Base-by-base conservation (phyloP, 768 basidiomycete genomes). In the Lactarius hatsudake region DNA sequence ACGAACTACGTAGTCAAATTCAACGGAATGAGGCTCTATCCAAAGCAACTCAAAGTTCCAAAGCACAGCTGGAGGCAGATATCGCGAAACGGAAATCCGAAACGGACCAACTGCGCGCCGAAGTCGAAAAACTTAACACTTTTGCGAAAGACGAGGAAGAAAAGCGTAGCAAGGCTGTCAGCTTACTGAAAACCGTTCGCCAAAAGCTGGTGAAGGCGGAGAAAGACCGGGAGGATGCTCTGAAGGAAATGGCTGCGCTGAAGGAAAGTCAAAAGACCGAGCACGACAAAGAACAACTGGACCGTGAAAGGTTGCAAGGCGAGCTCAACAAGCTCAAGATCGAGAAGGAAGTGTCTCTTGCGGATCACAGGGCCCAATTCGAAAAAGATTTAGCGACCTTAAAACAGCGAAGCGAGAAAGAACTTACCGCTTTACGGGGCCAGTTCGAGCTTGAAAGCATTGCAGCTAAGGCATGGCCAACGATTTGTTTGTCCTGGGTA, bases 181-280 rank as follows among this genome's bases (percentile, higher is more conserved):
- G 88, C 60, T 79, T 98, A 32, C 80, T 99, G 65, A 98, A 98
- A 78, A 94, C 94, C 1, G 93, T 98, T n/a, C 81, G 97, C 63
- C 89, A 94, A 78, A 99, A 98, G 76, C 80, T 96, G n/a, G 93
- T 98, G 34, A 98, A 94, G 74, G 89, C 94, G 6, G 96, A 98
- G 78, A 95, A 94, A 80, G 94, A 96, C 28, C 86, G 86, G 71
- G 95, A 98, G 43, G 94, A 96, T 66, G 81, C 84, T 0, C 66
- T 84, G 59, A 87, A 83, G 73, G 91, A 93, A 70, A 73, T 80
- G 51, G 81, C 79, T 71, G 81, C 77, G 20, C 85, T 86, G 59
- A 80, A 77, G 69, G 86, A 82, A 70, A 86, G 76, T 75, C 87
- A 84, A 65, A 84, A 75, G 63, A 78, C 74, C 59, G 82, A 81